A percentile compares a stretch with the other conserved stretches of the same genome.
Conservation (phyloP, 2,329 filamentous ascomycete species). For the Fusarium tricinctum region DNA sequence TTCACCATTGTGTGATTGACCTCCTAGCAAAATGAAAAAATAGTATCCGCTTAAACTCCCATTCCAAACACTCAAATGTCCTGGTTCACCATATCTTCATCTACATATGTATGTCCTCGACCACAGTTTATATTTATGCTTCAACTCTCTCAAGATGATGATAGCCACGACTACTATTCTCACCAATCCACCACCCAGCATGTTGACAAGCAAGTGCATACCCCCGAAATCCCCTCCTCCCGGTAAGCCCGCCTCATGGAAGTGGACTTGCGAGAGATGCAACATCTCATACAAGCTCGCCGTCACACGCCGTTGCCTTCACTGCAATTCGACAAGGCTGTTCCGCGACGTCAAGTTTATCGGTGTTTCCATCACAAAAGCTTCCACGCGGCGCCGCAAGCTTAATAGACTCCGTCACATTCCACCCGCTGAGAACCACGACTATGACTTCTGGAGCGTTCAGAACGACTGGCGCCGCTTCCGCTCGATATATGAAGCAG, state of each 20-base stretch:
- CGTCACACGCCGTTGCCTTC: conserved; percentile 33
- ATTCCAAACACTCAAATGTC: neutral
- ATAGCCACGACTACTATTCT: neutral
- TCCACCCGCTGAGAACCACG: conserved; percentile 33
- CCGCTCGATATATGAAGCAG: neutral
- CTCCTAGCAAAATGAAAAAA: no score
- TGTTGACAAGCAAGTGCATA: conserved; percentile 1
- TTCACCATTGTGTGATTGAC: neutral
- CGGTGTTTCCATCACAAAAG: neutral
- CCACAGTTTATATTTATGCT: neutral
- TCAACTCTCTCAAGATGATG: neutral
- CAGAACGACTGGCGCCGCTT: conserved; percentile 52
- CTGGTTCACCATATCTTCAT: neutral
- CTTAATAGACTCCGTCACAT: neutral
- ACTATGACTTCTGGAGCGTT: conserved; percentile 52
- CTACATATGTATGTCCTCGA: neutral
- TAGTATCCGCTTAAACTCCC: neutral
- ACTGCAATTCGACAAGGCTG: conserved; percentile 1
- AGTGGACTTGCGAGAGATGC: conserved; percentile 55
- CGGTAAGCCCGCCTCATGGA: conserved; percentile 43
- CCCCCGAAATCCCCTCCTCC: conserved; percentile 13
- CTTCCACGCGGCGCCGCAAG: neutral
- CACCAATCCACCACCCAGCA: neutral
- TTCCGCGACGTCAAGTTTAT: neutral
- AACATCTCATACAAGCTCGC: conserved; percentile 39